These are phyloP conservation scores for Penicillium palitans DNA, from an alignment of 2,329 filamentous ascomycete species.

Conservation along the genomic window DNA sequence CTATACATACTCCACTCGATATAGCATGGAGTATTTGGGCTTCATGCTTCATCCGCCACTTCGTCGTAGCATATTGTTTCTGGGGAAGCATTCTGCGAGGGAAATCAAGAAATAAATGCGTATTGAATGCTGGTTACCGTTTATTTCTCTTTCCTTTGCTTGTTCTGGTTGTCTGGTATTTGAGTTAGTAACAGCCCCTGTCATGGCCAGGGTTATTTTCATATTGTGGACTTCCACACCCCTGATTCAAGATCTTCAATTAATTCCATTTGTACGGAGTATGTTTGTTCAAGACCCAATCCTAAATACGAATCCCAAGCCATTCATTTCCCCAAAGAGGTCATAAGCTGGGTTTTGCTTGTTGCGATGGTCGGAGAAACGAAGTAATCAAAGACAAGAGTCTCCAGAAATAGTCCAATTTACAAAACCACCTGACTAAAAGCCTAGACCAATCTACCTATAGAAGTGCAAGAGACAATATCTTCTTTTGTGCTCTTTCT, in stretches of 20 bases:
- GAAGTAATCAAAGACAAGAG: conserved; percentile 3
- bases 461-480: neutral
- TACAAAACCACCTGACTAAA: neutral
- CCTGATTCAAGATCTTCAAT: neutral
- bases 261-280: conserved; percentile 49
- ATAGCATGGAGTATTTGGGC: neutral
- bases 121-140: neutral
- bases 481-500: neutral
- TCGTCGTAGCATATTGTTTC: conserved; percentile 8
- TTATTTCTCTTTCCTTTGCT: neutral
- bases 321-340: neutral
- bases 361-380: neutral
- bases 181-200: neutral
- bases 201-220: neutral
- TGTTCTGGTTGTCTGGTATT: conserved; percentile 5
- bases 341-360: neutral
- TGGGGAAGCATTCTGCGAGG: neutral
- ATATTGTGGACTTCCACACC: neutral
- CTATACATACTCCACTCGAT: neutral
- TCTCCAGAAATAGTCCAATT: neutral
- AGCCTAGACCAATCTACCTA: neutral
- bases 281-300: neutral
- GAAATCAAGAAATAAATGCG: neutral
- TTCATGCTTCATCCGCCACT: conserved; percentile 10
- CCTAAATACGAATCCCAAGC: neutral